Conservation (phyloP, 2,329 filamentous ascomycete species). For the Exophiala dermatitidis region DNA sequence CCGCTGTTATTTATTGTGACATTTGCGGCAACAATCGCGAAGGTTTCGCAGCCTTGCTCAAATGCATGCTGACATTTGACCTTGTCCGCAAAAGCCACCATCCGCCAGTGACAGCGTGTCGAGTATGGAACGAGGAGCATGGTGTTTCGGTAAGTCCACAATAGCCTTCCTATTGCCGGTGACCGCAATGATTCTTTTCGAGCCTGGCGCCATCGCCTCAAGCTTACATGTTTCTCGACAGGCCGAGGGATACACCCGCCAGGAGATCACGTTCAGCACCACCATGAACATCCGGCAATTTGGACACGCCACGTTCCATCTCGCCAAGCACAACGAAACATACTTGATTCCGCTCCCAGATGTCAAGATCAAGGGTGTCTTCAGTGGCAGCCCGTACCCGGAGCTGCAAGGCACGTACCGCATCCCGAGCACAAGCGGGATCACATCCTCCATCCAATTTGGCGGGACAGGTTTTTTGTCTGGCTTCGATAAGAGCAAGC, state of each 20-base stretch:
- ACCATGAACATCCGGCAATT: conserved; percentile 22
- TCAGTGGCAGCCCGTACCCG: conserved; percentile 45
- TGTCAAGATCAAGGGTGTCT: conserved; percentile 25
- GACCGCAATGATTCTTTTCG: not conserved
- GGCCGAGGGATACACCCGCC: conserved; percentile 25
- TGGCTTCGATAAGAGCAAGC: conserved; percentile 12
- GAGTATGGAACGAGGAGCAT: conserved; percentile 25
- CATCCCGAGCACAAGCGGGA: conserved; percentile 24
- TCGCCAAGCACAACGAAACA: conserved; percentile 19
- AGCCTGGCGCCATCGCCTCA: not conserved
- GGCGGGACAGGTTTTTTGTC: conserved; percentile 18
- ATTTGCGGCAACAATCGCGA: no score
- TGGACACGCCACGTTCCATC: conserved; percentile 20
- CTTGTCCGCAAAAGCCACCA: conserved; percentile 16
- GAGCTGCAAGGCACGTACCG: conserved; percentile 24
- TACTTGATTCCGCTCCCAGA: conserved; percentile 24
- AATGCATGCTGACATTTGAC: not conserved
- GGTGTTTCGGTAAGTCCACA: conserved; percentile 16
- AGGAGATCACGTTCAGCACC: conserved; percentile 24
- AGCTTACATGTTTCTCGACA: not conserved
- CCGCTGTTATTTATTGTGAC: no score
- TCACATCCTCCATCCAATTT: conserved; percentile 22
- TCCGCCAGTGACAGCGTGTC: conserved; percentile 26
- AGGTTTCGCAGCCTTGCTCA: no score
- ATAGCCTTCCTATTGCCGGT: no score